Base-by-base conservation (phyloP, 306 rosid species). In the Glycine tomentella region DNA sequence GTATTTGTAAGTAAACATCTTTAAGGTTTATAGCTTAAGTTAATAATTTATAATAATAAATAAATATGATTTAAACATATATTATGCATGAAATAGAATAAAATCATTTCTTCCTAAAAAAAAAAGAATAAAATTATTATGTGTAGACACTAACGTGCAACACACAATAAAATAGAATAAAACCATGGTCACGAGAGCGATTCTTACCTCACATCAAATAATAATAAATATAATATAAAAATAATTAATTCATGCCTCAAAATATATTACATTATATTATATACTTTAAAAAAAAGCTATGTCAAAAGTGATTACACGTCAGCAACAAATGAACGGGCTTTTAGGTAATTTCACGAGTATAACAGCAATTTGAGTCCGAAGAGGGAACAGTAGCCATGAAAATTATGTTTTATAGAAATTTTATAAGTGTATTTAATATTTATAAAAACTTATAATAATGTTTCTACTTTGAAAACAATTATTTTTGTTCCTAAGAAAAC, bases 321-420 rank as follows among this genome's bases (percentile, higher is more conserved):
- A 80, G 52, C 55, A 8, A 61, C 1, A 36, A 46, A 42, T 1
- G 6, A 56, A 64, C 9, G 16, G 74, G 58, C 31, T 65, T 46
- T 64, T 7, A 20, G 34, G 82, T 48, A 76, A 57, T 72, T 57
- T 71, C 13, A 9, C 0, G 16, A 2, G 5, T 46, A 17, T n/a
- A 75, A 16, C 82, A 51, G 72, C 59, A 31, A 57, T 65, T 77
- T 82, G 57, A 65, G 92, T 84, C 87, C 66, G 14, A 9, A 15
- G 0, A 6, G 6, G 70, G 55, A 36, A 63, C 69, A 36, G 48
- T 36, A 63, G 48, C 69, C 69, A 63, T 36, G 9, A 13, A 63
- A 34, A 63, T 6, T 33, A 34, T 33, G 9, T 5, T 62, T 10
- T 62, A 2, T 4, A 10, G 44, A 63, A 63, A 12, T 63, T 33